Conservation (phyloP, 306 rosid species). For the Biancaea sappan region DNA sequence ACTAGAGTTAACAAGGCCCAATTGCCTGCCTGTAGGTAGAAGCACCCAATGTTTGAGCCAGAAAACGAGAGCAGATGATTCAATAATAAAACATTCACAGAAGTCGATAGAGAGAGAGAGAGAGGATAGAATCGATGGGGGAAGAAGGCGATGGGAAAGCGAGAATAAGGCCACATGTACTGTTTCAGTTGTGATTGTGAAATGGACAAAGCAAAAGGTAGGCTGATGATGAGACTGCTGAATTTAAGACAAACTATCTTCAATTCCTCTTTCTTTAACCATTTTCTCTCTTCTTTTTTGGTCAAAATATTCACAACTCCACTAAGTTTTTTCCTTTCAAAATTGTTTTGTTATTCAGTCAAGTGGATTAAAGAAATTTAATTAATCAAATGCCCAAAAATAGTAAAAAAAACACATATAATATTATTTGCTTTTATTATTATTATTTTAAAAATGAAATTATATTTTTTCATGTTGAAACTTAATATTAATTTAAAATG, state of each 20-base stretch:
- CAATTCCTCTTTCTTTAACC: neutral
- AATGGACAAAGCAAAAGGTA: slow-evolving; percentile 64
- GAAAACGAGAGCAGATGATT: slow-evolving; percentile 36
- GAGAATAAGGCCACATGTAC: slow-evolving; percentile 40
- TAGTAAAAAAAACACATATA: too few species aligned
- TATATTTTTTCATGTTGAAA: too few species aligned
- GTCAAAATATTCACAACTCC: too few species aligned
- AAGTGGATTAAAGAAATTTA: too few species aligned
- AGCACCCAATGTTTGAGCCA: slow-evolving; percentile 30
- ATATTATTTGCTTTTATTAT: too few species aligned
- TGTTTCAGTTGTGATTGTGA: slow-evolving; percentile 67
- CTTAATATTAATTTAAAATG: too few species aligned
- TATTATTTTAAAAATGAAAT: too few species aligned
- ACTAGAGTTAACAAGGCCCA: slow-evolving; percentile 19
- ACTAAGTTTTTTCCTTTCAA: too few species aligned
- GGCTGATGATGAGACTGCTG: slow-evolving; percentile 48
- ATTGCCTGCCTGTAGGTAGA: slow-evolving; percentile 15
- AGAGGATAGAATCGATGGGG: slow-evolving; percentile 28
- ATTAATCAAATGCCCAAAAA: too few species aligned
- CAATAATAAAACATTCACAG: slow-evolving; percentile 16
- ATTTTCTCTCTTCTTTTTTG: neutral
- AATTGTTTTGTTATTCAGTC: too few species aligned
- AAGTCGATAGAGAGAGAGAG: neutral
- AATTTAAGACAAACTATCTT: slow-evolving; percentile 29
- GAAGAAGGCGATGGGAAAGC: slow-evolving; percentile 17